Conservation (phyloP, 2,329 filamentous ascomycete genomes). For the Monilinia vaccinii-corymbosi region DNA sequence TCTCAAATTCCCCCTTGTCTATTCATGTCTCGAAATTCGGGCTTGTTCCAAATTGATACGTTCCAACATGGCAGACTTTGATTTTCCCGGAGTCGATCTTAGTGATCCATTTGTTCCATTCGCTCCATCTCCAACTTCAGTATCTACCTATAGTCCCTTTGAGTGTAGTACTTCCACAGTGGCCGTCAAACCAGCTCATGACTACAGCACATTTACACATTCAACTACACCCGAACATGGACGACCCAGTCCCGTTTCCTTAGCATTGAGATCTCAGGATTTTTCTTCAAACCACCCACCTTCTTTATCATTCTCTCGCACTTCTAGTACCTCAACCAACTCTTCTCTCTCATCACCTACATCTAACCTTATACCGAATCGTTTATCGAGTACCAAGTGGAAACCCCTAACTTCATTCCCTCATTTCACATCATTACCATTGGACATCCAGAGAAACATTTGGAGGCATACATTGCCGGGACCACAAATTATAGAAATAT, state of each 20-base stretch:
- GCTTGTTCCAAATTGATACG: not conserved
- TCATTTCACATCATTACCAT: not conserved
- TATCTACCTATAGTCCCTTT: not conserved
- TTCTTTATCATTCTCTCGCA: not conserved
- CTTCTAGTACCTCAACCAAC: not conserved
- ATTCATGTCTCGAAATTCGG: not conserved
- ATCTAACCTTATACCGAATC: not conserved
- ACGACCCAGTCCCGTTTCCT: not conserved
- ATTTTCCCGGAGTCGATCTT: constrained; percentile 3
- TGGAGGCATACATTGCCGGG: not conserved
- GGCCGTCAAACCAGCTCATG: not conserved
- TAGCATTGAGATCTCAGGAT: not conserved
- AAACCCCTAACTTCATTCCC: not conserved
- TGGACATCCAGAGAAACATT: not conserved
- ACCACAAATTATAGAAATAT: not conserved
- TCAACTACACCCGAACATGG: not conserved
- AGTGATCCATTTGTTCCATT: constrained; percentile 3
- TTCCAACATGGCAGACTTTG: not conserved
- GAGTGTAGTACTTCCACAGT: not conserved
- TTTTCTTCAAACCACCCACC: not conserved
- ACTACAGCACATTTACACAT: constrained; percentile 2
- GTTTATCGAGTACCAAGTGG: not conserved
- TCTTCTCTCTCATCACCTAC: not conserved
- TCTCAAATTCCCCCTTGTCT: not conserved
- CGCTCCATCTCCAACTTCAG: not conserved